Base-by-base conservation (phyloP, 1,284 basidiomycete genomes). In the Sanguinoderma infundibulare region DNA sequence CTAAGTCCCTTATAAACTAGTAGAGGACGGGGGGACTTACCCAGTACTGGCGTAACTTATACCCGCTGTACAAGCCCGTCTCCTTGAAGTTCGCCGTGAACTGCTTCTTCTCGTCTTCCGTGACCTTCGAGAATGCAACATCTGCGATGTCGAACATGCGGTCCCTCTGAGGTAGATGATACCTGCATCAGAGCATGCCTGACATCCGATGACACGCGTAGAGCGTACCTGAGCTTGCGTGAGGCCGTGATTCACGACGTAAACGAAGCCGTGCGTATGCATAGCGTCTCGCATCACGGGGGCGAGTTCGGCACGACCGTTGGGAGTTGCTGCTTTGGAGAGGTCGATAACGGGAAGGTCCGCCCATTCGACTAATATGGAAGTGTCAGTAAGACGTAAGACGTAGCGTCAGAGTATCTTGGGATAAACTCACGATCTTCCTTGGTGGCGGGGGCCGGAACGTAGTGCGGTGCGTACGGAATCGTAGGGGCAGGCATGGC, bases 121-220 rank as follows among this genome's bases (percentile, higher is more conserved):
- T 61, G 0, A 87, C 85, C 38, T 76, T 73, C 1, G 81, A 68
- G 67, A 91, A 86, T 0, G 87, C 81, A 17, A 89, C 65, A 63
- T 90, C 81, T 17, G 85, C 87, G 57, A 91, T 85, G 67, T 87
- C 85, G 63, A 89, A 84, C 40, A 88, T 82, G 32, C 86, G 78
- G 28, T 80, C 75, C 26, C 60, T 64, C 65, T 67, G 20, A 22
- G 20, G n/a, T 22, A 24, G 20, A 12, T 12, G 49, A 10, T 34
- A 15, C 20, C 12, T 9, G 6, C 2, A 20, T 34, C 3, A 49
- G 1, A 28, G 10, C n/a, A 5, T 4, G 4, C 10, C 6, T n/a
- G 9, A 7, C 46, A 32, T 14, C 17, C 30, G 4, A n/a, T 5
- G 3, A 32, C 6, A 1, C 3, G 7, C 2, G 12, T 30, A 17